Base-by-base conservation (phyloP, 2,329 filamentous ascomycete genomes). In the Rhinocladiella mackenziei region DNA sequence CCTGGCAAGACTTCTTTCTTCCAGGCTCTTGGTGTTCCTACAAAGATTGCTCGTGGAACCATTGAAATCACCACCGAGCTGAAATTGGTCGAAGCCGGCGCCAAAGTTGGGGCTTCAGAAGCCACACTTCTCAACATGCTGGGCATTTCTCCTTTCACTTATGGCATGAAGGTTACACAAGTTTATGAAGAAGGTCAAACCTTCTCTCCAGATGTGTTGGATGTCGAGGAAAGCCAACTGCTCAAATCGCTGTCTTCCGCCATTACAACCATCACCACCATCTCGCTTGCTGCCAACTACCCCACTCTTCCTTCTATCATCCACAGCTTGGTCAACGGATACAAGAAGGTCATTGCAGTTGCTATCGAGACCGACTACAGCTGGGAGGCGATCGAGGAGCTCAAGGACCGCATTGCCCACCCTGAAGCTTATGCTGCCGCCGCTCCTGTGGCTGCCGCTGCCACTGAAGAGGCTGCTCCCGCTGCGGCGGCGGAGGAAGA, bases 21-120 rank as follows among this genome's bases (percentile, higher is more conserved):
- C 89, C 92, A 98, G 84, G 92, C 92, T 66, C 92, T 98, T 75
- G 91, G 91, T 88, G 89, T 98, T 70, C 92, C 92, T 69, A 98
- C 92, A 82, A 98, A 98, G 89, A 98, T 98, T 77, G 92, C 92
- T 70, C 92, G 92, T 94, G 94, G 92, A 94, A 98, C 92, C 76
- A 98, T 98, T 76, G 92, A 98, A 87, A 98, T 98, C 69, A 96
- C 89, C 57, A 78, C 83, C 64, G 92, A 98, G 69, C 80, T 98
- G 64, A 97, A 96, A 86, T 86, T 98, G 72, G 85, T 97, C 66
- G 89, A 95, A 79, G 81, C 87, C 58, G 83, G 83, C 62, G 77
- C 45, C 79, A 97, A 95, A 81, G 94, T 98, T 78, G 92, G 94
- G 73, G 84, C 92, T 67, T 98, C 92, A 69, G 92, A 98, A 81